phyloP scores from a whole-genome alignment of 495 filamentous ascomycete genomes.

The Tuber borchii region DNA sequence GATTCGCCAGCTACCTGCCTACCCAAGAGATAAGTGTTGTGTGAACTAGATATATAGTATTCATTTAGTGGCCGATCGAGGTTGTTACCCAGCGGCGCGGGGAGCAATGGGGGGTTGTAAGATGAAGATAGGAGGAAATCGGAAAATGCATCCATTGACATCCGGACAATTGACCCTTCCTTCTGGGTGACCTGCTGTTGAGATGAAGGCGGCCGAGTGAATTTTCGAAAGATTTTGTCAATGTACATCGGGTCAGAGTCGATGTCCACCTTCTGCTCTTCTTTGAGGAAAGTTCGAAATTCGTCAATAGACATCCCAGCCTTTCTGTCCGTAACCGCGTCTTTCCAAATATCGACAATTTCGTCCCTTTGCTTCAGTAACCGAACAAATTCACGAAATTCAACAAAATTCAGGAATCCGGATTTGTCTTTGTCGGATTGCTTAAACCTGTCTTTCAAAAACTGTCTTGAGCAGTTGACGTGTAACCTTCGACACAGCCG shows the following conservation, averaged over 20 bases:
- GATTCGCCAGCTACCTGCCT: constrained; percentile 83
- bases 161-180: constrained; percentile 43
- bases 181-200: constrained; percentile 46
- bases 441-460: constrained; percentile 67
- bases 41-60: constrained; percentile 96
- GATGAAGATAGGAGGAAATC: constrained; percentile 63
- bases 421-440: constrained; percentile 58
- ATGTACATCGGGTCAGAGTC: constrained; percentile 59
- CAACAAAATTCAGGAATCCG: constrained; percentile 61
- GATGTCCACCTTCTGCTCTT: constrained; percentile 69
- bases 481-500: constrained; percentile 78
- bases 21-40: constrained; percentile 93
- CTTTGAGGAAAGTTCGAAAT: constrained; percentile 68
- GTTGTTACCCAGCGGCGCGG: constrained; percentile 26
- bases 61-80: constrained; percentile 87
- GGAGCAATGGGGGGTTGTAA: constrained; percentile 40
- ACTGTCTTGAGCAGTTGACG: constrained; percentile 72
- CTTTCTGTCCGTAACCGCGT: constrained; percentile 48
- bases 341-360: constrained; percentile 61
- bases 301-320: constrained; percentile 61
- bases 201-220: constrained; percentile 57
- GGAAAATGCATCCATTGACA: constrained; percentile 69
- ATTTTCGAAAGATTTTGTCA: constrained; percentile 67
- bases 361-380: constrained; percentile 79
- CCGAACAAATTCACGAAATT: constrained; percentile 75